A percentile compares a stretch with the other conserved stretches of the same genome.
Conservation (phyloP, 306 rosid genomes). For the Begonia masoniana region DNA sequence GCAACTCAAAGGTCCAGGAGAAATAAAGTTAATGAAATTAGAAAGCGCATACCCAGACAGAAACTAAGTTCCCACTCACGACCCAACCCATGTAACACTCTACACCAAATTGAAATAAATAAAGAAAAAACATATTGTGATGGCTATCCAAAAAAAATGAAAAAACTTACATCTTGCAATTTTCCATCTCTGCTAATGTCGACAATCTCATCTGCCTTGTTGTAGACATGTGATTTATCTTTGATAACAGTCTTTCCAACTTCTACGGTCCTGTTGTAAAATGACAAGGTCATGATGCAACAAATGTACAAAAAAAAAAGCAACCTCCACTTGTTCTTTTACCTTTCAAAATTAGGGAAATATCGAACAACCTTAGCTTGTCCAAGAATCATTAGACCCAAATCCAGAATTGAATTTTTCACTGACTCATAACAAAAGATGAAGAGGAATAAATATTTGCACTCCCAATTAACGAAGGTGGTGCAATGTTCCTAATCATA, state of each 20-base stretch:
- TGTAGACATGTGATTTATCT: conserved; percentile 49
- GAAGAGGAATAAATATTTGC: background rate
- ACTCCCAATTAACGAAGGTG: background rate
- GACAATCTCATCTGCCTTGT: conserved; percentile 54
- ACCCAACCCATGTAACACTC: no score
- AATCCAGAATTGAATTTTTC: conserved; percentile 81
- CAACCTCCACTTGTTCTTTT: conserved; percentile 7
- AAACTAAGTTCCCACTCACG: no score
- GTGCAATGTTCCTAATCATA: no score
- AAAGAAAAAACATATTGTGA: background rate
- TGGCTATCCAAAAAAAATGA: background rate
- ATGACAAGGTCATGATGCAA: no score
- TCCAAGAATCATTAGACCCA: conserved; percentile 96
- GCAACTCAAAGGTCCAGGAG: no score
- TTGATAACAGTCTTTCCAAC: conserved; percentile 65
- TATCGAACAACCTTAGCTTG: conserved; percentile 94
- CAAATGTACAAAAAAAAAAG: background rate
- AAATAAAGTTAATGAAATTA: background rate
- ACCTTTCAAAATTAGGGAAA: conserved; percentile 79
- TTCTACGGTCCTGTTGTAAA: conserved; percentile 47
- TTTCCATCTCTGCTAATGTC: conserved; percentile 61
- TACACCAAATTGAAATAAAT: background rate
- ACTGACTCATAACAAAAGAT: conserved; percentile 24
- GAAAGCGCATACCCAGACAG: no score
- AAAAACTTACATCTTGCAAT: conserved; percentile 55